Evolutionary conservation across 306 rosid genomes (phyloP).

Genomic region (Cucumis cinereus): DNA sequence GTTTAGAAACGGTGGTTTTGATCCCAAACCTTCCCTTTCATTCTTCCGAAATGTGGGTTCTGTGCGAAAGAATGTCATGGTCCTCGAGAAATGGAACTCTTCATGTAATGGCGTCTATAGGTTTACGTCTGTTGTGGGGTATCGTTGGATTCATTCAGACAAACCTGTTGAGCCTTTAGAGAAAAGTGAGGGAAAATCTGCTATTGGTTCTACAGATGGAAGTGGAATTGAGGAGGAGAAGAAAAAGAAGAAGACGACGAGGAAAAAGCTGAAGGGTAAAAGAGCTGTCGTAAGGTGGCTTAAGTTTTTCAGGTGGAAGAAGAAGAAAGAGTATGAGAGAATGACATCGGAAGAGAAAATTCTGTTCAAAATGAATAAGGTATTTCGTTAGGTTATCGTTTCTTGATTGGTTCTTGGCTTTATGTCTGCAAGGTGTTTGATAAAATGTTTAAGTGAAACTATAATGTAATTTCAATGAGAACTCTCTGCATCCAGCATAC

Average conservation of each 20-base stretch:
- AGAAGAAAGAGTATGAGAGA: conserved; percentile 67
- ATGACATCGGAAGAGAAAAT: conserved; percentile 76
- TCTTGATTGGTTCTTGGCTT: background rate
- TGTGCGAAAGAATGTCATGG: background rate
- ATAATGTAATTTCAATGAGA: background rate
- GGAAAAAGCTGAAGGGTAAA: conserved; percentile 69
- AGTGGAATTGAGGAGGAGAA: conserved; percentile 42
- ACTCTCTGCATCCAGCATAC: too few species aligned
- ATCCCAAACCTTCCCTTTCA: background rate
- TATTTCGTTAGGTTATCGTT: background rate
- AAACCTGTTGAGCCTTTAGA: conserved; percentile 1
- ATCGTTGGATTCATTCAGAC: conserved; percentile 4
- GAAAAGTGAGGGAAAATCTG: conserved; percentile 12
- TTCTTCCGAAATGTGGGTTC: background rate
- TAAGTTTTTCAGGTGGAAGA: conserved; percentile 71
- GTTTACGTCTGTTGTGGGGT: background rate
- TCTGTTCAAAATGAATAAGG: conserved; percentile 56
- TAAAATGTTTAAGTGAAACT: background rate
- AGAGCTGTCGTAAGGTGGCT: conserved; percentile 89
- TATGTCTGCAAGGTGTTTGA: background rate
- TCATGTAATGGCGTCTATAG: background rate
- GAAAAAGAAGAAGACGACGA: conserved; percentile 26
- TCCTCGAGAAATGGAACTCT: background rate
- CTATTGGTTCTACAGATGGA: conserved; percentile 13
- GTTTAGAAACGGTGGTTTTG: background rate